phyloP scores from a whole-genome alignment of 805 yeast genomes.

The Yarrowia alimentaria region DNA sequence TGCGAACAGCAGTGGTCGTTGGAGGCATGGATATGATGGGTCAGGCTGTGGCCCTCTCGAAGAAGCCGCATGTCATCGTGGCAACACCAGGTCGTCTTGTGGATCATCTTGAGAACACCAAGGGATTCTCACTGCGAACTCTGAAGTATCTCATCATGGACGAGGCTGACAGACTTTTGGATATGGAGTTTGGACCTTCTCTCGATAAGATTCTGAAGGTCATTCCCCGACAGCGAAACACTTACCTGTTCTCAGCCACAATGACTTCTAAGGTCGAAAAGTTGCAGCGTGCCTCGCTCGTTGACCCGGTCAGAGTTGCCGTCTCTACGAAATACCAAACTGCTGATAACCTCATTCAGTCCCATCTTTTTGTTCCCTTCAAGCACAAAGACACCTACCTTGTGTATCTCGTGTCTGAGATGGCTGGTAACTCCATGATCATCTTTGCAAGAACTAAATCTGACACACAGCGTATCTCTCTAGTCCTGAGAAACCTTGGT shows the following conservation, averaged over 20 bases:
- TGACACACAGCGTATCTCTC: conserved; percentile 86
- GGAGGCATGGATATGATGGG: conserved; percentile 99
- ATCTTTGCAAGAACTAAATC: conserved; percentile 94
- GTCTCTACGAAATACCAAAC: conserved; percentile 87
- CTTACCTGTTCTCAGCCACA: conserved; percentile 91
- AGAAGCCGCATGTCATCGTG: conserved; percentile 75
- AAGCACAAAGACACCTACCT: conserved; percentile 88
- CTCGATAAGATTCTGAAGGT: conserved; percentile 79
- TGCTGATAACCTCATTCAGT: conserved; percentile 88
- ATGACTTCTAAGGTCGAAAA: conserved; percentile 95
- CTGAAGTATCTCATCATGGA: conserved; percentile 87
- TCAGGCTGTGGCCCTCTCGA: conserved; percentile 89
- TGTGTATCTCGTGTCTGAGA: conserved; percentile 77
- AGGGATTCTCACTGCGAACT: conserved; percentile 78
- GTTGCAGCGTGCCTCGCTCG: conserved; percentile 86
- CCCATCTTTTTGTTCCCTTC: conserved; percentile 85
- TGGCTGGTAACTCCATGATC: conserved; percentile 79
- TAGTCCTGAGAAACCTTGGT: conserved; percentile 74
- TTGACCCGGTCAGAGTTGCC: conserved; percentile 86
- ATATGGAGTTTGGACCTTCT: conserved; percentile 96
- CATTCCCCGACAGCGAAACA: conserved; percentile 76
- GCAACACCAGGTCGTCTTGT: conserved; percentile 56
- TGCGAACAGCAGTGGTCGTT: conserved; percentile 82
- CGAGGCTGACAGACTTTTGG: conserved; percentile 94
- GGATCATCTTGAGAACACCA: conserved; percentile 91